A percentile compares a stretch with the other conserved stretches of the same genome.
Conservation (phyloP, 495 filamentous ascomycete genomes). For the Neurospora sublineolata region DNA sequence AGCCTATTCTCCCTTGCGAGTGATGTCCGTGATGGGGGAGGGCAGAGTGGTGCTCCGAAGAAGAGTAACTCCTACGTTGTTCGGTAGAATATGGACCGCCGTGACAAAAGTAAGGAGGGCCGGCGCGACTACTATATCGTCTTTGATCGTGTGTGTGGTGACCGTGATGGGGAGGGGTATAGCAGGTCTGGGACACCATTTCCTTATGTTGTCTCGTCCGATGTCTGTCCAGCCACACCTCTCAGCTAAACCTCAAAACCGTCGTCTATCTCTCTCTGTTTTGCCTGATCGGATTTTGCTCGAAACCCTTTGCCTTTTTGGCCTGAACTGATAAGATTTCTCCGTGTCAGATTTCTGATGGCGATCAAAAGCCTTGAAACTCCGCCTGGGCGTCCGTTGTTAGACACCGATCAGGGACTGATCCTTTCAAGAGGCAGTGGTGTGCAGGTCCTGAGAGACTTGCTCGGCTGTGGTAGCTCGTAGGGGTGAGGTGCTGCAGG, state of each 20-base stretch:
- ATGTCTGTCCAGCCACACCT: slow-evolving; percentile 9
- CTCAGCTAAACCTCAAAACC: neutral
- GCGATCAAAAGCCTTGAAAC: neutral
- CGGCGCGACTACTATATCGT: slow-evolving; percentile 30
- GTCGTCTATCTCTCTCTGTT: neutral
- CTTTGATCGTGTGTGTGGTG: slow-evolving; percentile 5
- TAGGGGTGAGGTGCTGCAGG: neutral
- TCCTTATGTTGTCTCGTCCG: neutral
- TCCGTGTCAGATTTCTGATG: neutral
- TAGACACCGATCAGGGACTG: slow-evolving; percentile 8
- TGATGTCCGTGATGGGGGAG: neutral
- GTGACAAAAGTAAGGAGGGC: slow-evolving; percentile 26
- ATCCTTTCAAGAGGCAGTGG: slow-evolving; percentile 6
- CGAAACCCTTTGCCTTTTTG: neutral
- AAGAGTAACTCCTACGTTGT: neutral
- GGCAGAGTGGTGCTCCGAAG: neutral
- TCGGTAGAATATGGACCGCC: slow-evolving; percentile 22
- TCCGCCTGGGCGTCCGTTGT: neutral
- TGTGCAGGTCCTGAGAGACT: neutral
- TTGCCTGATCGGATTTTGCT: neutral
- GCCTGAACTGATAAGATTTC: neutral
- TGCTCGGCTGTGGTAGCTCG: neutral
- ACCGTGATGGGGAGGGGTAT: slow-evolving; percentile 18
- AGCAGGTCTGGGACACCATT: slow-evolving; percentile 35
- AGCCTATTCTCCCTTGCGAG: neutral